phyloP scores from a whole-genome alignment of 2,329 filamentous ascomycete genomes.

The Phyllosticta citribraziliensis region DNA sequence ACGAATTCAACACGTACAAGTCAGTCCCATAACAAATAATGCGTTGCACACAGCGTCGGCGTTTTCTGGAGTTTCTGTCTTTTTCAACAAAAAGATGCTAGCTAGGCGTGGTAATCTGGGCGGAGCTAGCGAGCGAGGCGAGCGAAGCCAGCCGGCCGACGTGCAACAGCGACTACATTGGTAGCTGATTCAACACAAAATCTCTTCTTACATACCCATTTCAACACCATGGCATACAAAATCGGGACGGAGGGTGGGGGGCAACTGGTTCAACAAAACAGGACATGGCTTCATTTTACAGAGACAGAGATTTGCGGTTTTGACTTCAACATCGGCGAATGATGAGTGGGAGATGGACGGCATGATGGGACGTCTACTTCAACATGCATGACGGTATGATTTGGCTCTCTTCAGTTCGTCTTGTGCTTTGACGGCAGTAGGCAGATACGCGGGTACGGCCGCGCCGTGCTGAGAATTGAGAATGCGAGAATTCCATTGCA shows the following conservation, averaged over 20 bases:
- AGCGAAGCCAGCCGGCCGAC: background rate
- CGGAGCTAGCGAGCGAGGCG: too few species aligned
- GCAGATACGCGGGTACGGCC: too few species aligned
- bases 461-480: too few species aligned
- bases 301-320: background rate
- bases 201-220: background rate
- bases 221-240: background rate
- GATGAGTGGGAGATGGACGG: background rate
- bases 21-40: background rate
- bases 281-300: background rate
- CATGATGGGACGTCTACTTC: background rate
- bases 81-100: slow-evolving; percentile 8
- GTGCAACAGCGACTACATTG: background rate
- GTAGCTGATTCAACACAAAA: background rate
- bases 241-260: background rate
- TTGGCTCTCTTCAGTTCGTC: too few species aligned
- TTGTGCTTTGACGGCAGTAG: too few species aligned
- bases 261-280: background rate
- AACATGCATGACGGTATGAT: background rate
- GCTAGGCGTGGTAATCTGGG: background rate
- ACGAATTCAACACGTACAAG: slow-evolving; percentile 2
- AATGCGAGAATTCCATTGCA: too few species aligned
- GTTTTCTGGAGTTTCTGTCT: background rate
- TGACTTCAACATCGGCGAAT: background rate
- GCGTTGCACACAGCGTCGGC: slow-evolving; percentile 9